A percentile compares a stretch with the other conserved stretches of the same genome.
Evolutionary conservation across 2,329 filamentous ascomycete genomes (phyloP).

Genomic region (Aspergillus bombycis): DNA sequence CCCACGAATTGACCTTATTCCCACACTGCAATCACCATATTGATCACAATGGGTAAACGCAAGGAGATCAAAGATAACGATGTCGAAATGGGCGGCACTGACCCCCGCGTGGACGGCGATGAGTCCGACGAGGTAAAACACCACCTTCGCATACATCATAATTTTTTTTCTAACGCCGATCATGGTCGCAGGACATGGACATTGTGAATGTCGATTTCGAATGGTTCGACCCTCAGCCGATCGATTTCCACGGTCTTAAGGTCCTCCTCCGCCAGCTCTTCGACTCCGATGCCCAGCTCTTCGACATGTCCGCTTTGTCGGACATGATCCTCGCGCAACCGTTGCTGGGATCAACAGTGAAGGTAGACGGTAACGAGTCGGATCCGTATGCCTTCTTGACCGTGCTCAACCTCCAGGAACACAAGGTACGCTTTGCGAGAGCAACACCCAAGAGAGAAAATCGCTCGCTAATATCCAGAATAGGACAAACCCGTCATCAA

Average conservation of each 20-base stretch:
- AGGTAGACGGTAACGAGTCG: conserved; percentile 91
- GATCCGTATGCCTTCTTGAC: conserved; percentile 94
- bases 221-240: conserved; percentile 92
- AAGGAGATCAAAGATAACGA: conserved; percentile 53
- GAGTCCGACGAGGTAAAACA: conserved; percentile 46
- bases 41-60: conserved; percentile 53
- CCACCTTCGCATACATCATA: not conserved
- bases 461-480: not conserved
- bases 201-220: conserved; percentile 96
- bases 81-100: conserved; percentile 46
- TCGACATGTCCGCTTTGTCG: conserved; percentile 83
- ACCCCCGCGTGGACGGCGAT: conserved; percentile 42
- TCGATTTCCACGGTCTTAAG: conserved; percentile 96
- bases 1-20: not conserved
- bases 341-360: conserved; percentile 89
- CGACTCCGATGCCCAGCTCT: conserved; percentile 81
- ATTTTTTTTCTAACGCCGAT: not conserved
- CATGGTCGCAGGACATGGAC: conserved; percentile 71
- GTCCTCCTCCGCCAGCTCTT: conserved; percentile 87
- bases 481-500: conserved; percentile 72
- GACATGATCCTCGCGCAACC: conserved; percentile 87
- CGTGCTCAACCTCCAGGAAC: conserved; percentile 78
- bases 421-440: conserved; percentile 53
- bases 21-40: conserved; percentile 19
- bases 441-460: not conserved